phyloP scores from a whole-genome alignment of 2,329 filamentous ascomycete genomes.

The Alternaria sp. region DNA sequence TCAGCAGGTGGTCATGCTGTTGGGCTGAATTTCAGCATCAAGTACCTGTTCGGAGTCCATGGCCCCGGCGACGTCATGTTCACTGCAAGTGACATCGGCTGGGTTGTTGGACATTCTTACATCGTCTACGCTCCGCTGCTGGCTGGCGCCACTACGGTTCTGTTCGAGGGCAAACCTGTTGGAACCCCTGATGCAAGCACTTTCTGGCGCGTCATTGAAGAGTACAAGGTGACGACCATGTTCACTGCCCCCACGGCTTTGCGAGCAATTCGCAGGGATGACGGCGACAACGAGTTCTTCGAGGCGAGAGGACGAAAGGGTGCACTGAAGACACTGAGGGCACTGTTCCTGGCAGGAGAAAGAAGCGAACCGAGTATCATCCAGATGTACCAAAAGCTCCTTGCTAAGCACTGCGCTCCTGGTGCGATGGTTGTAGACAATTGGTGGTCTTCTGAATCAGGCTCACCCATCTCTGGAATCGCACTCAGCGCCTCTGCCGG shows the following conservation, averaged over 20 bases:
- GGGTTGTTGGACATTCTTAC: constrained; percentile 79
- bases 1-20: constrained; percentile 89
- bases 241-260: constrained; percentile 90
- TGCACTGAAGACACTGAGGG: constrained; percentile 74
- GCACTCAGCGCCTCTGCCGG: constrained; percentile 69
- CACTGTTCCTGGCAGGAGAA: constrained; percentile 86
- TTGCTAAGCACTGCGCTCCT: constrained; percentile 69
- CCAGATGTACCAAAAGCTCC: constrained; percentile 76
- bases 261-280: constrained; percentile 84
- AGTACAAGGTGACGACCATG: constrained; percentile 78
- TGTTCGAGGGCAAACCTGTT: constrained; percentile 94
- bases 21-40: constrained; percentile 80
- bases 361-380: constrained; percentile 87
- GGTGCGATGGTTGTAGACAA: constrained; percentile 72
- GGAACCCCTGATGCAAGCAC: constrained; percentile 86
- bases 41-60: constrained; percentile 81
- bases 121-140: constrained; percentile 90
- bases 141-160: constrained; percentile 80
- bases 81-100: constrained; percentile 86
- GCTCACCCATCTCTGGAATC: constrained; percentile 71
- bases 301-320: constrained; percentile 68
- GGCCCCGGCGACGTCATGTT: constrained; percentile 85
- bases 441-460: constrained; percentile 77
- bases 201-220: constrained; percentile 85
- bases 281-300: constrained; percentile 75